Base-by-base conservation (phyloP, 2,329 filamentous ascomycete genomes). In the Emydomyces testavorans region DNA sequence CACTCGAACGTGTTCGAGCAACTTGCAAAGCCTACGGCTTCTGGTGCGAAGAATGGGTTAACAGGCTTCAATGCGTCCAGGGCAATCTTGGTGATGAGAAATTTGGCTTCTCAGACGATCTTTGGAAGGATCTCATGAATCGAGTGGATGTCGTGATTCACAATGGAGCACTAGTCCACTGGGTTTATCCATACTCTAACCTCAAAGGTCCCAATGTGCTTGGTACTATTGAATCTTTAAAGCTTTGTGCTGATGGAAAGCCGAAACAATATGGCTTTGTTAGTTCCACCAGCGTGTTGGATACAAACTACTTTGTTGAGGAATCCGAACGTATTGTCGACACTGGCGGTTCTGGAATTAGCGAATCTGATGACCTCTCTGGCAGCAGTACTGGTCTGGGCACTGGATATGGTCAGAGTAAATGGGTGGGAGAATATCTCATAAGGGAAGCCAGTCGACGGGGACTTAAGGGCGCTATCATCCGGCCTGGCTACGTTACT, bases 341-440 rank as follows among this genome's bases (percentile, higher is more conserved):
- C 8, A 74, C 75, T 26, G 83, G 83, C 7, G 78, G 77, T 6
- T 71, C 71, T 16, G 78, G 78, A 10, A 75, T 94, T 13, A 71
- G 74, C 16, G 90, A 95, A 63, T 73, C 73, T 0, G 89, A 95
- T 61, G 80, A 90, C 54, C 73, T 95, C 52, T 71, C 78, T 55
- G 86, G 88, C 46, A 89, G 85, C 58, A 75, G 79, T 32, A 79
- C 72, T 45, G 85, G 85, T 26, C 78, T 95, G 1, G 80, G 79
- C 32, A 94, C 85, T 1, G 89, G 90, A 4, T 95, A 95, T 58
- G 89, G 90, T 2, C 89, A 95, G 64, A 80, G 78, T 54, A 95
- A 96, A 69, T 95, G 88, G 88, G 84, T 78, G 4, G 75, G 77
- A 2, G 79, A 82, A 60, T 77, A 76, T 55, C 73, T 95, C 40